A percentile compares a stretch with the other conserved stretches of the same genome.
phyloP scores from a whole-genome alignment of 257 asterid genomes.

The Catharanthus roseus region DNA sequence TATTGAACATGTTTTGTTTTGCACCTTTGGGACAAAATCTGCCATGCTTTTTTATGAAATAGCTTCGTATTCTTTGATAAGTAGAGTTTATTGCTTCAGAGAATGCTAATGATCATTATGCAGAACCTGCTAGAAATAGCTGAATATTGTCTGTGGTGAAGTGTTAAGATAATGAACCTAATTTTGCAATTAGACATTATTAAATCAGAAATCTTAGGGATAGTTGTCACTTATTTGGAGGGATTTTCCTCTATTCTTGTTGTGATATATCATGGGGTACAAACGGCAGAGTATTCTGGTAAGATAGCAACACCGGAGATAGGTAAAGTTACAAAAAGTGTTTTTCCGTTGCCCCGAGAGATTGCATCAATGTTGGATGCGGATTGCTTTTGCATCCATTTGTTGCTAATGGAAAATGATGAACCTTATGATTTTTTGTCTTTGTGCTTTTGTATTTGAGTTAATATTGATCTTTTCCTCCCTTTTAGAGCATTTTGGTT shows the following conservation, averaged over 20 bases:
- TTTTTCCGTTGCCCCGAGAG: background rate
- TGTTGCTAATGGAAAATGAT: background rate
- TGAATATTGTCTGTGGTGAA: background rate
- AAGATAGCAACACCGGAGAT: background rate
- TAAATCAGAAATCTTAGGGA: background rate
- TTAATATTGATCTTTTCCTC: conserved; percentile 15
- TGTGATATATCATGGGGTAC: background rate
- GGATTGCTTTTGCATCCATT: background rate
- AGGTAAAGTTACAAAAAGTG: background rate
- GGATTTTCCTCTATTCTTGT: background rate
- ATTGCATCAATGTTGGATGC: background rate
- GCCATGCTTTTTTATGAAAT: background rate
- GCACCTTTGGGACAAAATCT: background rate
- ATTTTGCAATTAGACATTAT: background rate
- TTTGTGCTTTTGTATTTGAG: background rate
- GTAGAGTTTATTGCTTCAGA: background rate
- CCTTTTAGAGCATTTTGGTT: conserved; percentile 75
- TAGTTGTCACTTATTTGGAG: background rate
- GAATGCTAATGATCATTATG: background rate
- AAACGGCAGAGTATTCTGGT: background rate
- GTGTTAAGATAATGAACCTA: background rate
- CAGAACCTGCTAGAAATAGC: background rate
- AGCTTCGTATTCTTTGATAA: background rate
- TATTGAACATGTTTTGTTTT: background rate
- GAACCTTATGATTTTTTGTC: background rate